Evolutionary conservation across 345 rosid species (phyloP).

Genomic region (Cochlearia excelsa): DNA sequence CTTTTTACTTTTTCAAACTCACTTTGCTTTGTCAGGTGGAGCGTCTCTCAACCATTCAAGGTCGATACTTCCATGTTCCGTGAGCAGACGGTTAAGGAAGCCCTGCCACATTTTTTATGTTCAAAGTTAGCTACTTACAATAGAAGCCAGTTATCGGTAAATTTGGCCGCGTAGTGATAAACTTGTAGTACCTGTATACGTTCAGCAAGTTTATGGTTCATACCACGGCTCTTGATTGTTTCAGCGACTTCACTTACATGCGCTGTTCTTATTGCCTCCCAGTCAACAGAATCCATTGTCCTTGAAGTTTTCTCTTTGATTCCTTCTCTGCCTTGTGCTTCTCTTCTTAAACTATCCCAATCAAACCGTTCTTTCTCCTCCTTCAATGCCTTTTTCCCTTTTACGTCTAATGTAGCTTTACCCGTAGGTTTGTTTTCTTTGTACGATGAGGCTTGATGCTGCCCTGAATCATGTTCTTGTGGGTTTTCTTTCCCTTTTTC

Average conservation of each 20-base stretch:
- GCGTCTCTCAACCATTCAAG: conserved; percentile 96
- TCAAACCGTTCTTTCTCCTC: conserved; percentile 51
- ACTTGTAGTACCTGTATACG: conserved; percentile 74
- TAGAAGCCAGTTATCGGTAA: not conserved
- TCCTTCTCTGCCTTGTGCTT: conserved; percentile 43
- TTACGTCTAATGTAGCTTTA: conserved; percentile 41
- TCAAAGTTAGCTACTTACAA: conserved; percentile 15
- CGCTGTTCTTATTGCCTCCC: conserved; percentile 74
- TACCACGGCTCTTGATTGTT: conserved; percentile 82
- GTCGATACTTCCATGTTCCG: conserved; percentile 73
- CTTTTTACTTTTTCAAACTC: conserved; percentile 32
- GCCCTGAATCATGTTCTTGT: conserved; percentile 35
- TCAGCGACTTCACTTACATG: conserved; percentile 59
- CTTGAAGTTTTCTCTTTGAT: conserved; percentile 55
- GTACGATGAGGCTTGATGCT: conserved; percentile 29
- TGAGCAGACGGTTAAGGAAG: conserved; percentile 67
- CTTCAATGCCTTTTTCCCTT: conserved; percentile 48
- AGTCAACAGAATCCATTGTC: conserved; percentile 80
- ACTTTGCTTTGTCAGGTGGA: conserved; percentile 95
- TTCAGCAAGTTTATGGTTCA: conserved; percentile 82
- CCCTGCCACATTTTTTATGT: conserved; percentile 50
- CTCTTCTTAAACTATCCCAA: conserved; percentile 83
- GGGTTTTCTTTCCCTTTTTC: conserved; percentile 33
- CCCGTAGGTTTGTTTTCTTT: conserved; percentile 47
- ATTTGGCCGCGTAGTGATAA: not conserved